Base-by-base conservation (phyloP, 2,329 filamentous ascomycete genomes). In the Gyromitra esculenta region DNA sequence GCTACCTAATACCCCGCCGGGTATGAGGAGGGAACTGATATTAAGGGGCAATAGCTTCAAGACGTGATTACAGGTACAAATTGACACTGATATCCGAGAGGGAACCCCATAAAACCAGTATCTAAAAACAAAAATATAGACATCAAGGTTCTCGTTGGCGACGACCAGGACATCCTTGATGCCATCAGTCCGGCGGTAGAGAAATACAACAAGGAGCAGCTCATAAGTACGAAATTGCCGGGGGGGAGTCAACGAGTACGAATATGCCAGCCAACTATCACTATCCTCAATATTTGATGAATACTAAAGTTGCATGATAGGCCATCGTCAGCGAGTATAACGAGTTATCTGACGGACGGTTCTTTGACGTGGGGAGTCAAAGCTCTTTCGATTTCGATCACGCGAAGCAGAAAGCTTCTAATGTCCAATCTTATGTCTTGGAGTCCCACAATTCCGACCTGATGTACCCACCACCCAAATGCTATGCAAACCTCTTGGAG, bases 151-250 rank as follows among this genome's bases (percentile, higher is more conserved):
- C 87, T 99, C 56, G 93, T 94, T 18, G 86, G 89, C 78, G 89
- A 91, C 80, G 89, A 90, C 54, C 88, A 90, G 48, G 86, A 87
- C 71, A 86, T 96, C 77, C 85, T 94, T 71, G 85, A 89, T 76
- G 90, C 92, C 79, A 91, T 97, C 68, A 88, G 87, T 5, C 92
- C 94, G 0, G 94, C 96, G 0, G 96, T 97, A 83, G 87, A 94
- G 85, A 93, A 92, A 84, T 98, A 99, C 88, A 97, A 98, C 82
- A 95, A 99, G 85, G 91, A 94, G 84, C 96, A 99, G 84, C 92
- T 97, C 84, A 86, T 90, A 63, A 94, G 94, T 15, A 91, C 93
- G 78, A 97, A 96, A 87, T 89, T 99, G 72, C 95, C 95, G 0
- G 94, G 94, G 39, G 89, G 92, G 82, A 95, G 90, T 84, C 90